Evolutionary conservation across 116 monocot species (phyloP).

Genomic region (Phalaenopsis hybrid): DNA sequence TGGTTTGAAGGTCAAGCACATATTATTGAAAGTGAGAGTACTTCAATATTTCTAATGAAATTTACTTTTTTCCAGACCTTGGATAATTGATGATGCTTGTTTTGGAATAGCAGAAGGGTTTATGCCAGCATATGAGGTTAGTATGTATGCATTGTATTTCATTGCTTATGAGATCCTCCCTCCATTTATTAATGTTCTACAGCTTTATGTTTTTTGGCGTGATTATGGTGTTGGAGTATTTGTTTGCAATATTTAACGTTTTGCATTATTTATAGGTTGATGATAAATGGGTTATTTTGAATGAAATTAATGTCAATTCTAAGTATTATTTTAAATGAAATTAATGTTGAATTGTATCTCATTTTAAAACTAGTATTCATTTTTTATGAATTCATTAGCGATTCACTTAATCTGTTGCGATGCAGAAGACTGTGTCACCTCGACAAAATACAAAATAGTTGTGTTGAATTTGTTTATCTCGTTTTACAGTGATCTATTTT

Average conservation of each 20-base stretch:
- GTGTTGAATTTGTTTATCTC: too few relatives aligned
- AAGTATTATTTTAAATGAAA: too few relatives aligned
- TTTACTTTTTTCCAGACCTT: slow-evolving; percentile 4
- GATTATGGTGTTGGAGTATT: not conserved
- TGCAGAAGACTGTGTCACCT: too few relatives aligned
- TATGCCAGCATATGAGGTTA: slow-evolving; percentile 7
- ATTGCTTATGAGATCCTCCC: not conserved
- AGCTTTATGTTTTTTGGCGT: not conserved
- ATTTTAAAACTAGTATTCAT: too few relatives aligned
- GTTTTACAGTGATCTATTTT: too few relatives aligned
- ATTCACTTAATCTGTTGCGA: too few relatives aligned
- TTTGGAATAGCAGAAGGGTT: slow-evolving; percentile 4
- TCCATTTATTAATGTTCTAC: not conserved
- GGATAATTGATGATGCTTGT: slow-evolving; percentile 4
- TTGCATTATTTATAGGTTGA: not conserved
- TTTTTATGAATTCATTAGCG: too few relatives aligned
- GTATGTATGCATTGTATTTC: not conserved
- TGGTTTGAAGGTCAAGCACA: not conserved
- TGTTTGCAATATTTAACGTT: not conserved
- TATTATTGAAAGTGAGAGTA: not conserved
- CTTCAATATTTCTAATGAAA: not conserved
- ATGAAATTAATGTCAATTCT: not conserved
- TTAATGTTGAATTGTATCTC: too few relatives aligned
- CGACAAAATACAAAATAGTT: too few relatives aligned
- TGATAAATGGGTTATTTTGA: not conserved